phyloP scores from a whole-genome alignment of 2,329 filamentous ascomycete genomes.

The Talaromyces sp. region DNA sequence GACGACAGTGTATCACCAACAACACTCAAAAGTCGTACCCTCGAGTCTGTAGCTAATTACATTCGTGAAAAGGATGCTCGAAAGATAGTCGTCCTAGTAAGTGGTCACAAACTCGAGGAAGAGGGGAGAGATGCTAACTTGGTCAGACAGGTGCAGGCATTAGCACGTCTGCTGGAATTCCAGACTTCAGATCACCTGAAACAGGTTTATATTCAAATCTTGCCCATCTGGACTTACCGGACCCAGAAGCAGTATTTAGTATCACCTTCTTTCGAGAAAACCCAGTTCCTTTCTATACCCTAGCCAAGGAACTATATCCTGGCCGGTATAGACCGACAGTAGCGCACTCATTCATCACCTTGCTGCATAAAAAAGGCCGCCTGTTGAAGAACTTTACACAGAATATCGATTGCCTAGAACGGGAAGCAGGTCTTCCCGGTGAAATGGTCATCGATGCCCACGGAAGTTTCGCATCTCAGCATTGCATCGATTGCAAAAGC shows the following conservation, averaged over 20 bases:
- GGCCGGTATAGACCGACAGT: constrained; percentile 85
- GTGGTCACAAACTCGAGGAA: constrained; percentile 16
- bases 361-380: constrained; percentile 75
- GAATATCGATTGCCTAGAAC: constrained; percentile 95
- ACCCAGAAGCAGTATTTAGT: constrained; percentile 91
- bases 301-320: constrained; percentile 89
- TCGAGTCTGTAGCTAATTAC: constrained; percentile 74
- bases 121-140: background rate
- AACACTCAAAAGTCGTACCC: constrained; percentile 64
- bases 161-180: constrained; percentile 53
- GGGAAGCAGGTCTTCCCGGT: constrained; percentile 75
- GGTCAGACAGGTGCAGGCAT: constrained; percentile 77
- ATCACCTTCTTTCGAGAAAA: constrained; percentile 82
- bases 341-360: constrained; percentile 80
- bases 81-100: constrained; percentile 75
- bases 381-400: constrained; percentile 90
- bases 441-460: constrained; percentile 89
- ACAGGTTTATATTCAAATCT: constrained; percentile 91
- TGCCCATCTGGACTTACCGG: constrained; percentile 76
- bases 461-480: constrained; percentile 87
- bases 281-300: constrained; percentile 84
- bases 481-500: constrained; percentile 82
- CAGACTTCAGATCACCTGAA: constrained; percentile 80
- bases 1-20: constrained; percentile 62
- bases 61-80: constrained; percentile 67